These are phyloP conservation scores for Myriosclerotinia curreyana DNA, from an alignment of 2,329 filamentous ascomycete genomes.

Conservation along the genomic window DNA sequence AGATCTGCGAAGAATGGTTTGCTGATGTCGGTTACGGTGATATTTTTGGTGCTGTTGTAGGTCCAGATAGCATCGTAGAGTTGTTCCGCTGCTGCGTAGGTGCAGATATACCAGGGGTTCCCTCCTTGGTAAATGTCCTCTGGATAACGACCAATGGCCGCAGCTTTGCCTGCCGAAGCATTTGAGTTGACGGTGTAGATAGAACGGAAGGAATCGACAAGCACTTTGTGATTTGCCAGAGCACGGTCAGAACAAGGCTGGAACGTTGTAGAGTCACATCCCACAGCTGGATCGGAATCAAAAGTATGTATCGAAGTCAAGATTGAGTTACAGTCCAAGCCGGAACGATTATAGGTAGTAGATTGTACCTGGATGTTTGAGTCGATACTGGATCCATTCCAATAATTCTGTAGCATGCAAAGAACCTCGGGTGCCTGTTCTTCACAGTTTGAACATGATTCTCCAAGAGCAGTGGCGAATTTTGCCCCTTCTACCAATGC, in stretches of 20 bases:
- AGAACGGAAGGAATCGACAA: slow-evolving; percentile 69
- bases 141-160: slow-evolving; percentile 62
- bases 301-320: slow-evolving; percentile 65
- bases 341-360: slow-evolving; percentile 53
- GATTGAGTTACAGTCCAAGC: slow-evolving; percentile 69
- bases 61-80: slow-evolving; percentile 64
- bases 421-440: slow-evolving; percentile 63
- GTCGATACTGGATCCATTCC: slow-evolving; percentile 62
- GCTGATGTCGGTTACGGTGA: slow-evolving; percentile 62
- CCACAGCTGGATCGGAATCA: slow-evolving; percentile 54
- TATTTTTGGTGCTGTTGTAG: slow-evolving; percentile 61
- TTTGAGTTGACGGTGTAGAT: slow-evolving; percentile 65
- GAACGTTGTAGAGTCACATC: slow-evolving; percentile 68
- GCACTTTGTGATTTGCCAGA: slow-evolving; percentile 71
- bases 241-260: slow-evolving; percentile 57
- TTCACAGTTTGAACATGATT: slow-evolving; percentile 58
- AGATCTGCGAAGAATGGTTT: slow-evolving; percentile 70
- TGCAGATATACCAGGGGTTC: slow-evolving; percentile 67
- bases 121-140: slow-evolving; percentile 74
- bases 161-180: slow-evolving; percentile 56
- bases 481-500: slow-evolving; percentile 61
- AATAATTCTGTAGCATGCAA: slow-evolving; percentile 75
- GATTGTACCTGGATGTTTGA: slow-evolving; percentile 63
- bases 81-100: slow-evolving; percentile 52
- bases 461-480: slow-evolving; percentile 61